Conservation (phyloP, 2,329 filamentous ascomycete genomes). For the Clonostachys solani region DNA sequence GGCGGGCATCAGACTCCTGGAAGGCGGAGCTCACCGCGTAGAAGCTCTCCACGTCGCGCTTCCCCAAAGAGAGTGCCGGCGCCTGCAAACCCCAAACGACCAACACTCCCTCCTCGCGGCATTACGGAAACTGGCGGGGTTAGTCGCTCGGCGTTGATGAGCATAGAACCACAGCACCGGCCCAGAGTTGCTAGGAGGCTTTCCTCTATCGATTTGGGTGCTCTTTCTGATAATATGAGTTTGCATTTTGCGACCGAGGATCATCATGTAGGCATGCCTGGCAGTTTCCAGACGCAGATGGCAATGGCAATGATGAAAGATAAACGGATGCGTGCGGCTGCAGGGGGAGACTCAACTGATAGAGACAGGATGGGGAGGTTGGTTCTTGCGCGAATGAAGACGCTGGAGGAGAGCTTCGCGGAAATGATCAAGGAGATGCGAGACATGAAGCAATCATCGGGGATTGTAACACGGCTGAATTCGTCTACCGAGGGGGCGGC, state of each 20-base stretch:
- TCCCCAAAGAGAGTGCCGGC: too few species aligned
- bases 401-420: constrained; percentile 83
- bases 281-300: constrained; percentile 80
- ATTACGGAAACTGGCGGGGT: constrained; percentile 26
- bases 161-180: constrained; percentile 39
- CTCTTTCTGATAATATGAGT: constrained; percentile 67
- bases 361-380: constrained; percentile 72
- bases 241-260: constrained; percentile 48
- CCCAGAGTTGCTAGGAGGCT: constrained; percentile 33
- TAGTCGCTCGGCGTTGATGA: constrained; percentile 41
- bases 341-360: constrained; percentile 31
- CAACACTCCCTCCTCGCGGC: constrained; percentile 43
- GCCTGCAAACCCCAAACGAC: constrained; percentile 26
- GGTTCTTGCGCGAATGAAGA: constrained; percentile 87
- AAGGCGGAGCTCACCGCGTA: constrained; percentile 10
- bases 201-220: constrained; percentile 67
- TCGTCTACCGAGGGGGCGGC: constrained; percentile 26
- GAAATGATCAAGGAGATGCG: constrained; percentile 83
- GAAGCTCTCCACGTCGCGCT: constrained; percentile 40
- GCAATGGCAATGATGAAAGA: constrained; percentile 63
- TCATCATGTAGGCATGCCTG: constrained; percentile 60
- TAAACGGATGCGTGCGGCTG: constrained; percentile 42
- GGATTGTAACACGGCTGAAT: constrained; percentile 42
- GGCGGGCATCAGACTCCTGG: constrained; percentile 7
- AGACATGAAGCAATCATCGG: constrained; percentile 47